These are phyloP conservation scores for Aspergillus spinulosporus DNA, from an alignment of 2,329 filamentous ascomycete genomes.

Conservation along the genomic window DNA sequence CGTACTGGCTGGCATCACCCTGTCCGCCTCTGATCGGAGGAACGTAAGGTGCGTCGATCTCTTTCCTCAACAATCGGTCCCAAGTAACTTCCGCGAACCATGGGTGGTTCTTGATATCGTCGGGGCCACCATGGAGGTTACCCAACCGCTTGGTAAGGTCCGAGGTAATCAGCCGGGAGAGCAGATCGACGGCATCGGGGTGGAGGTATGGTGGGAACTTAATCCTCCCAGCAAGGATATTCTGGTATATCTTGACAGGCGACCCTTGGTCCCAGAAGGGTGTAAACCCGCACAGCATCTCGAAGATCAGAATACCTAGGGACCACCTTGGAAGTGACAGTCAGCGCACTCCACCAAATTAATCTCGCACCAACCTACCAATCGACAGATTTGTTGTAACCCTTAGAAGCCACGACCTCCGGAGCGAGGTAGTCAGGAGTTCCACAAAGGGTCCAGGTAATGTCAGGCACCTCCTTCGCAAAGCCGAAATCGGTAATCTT, in stretches of 20 bases:
- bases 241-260: conserved; percentile 99
- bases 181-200: conserved; percentile 86
- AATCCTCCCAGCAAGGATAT: conserved; percentile 91
- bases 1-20: conserved; percentile 95
- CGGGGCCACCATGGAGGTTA: conserved; percentile 85
- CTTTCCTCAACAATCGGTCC: conserved; percentile 90
- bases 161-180: conserved; percentile 88
- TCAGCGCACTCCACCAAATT: conserved; percentile 1
- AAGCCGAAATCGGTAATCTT: conserved; percentile 99
- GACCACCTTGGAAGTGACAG: conserved; percentile 72
- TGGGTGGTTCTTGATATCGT: conserved; percentile 90
- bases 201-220: conserved; percentile 98
- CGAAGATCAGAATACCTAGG: conserved; percentile 94
- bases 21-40: conserved; percentile 91
- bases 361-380: conserved; percentile 65
- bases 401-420: conserved; percentile 98
- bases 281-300: conserved; percentile 99
- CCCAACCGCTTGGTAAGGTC: conserved; percentile 94
- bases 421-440: conserved; percentile 97
- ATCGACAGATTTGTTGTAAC: conserved; percentile 99
- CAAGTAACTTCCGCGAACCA: conserved; percentile 99
- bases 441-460: conserved; percentile 97
- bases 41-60: conserved; percentile 97
- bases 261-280: conserved; percentile 98
- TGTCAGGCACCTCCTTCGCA: conserved; percentile 96